Evolutionary conservation across 345 rosid genomes (phyloP).

Genomic region (Eucalyptus marginata): DNA sequence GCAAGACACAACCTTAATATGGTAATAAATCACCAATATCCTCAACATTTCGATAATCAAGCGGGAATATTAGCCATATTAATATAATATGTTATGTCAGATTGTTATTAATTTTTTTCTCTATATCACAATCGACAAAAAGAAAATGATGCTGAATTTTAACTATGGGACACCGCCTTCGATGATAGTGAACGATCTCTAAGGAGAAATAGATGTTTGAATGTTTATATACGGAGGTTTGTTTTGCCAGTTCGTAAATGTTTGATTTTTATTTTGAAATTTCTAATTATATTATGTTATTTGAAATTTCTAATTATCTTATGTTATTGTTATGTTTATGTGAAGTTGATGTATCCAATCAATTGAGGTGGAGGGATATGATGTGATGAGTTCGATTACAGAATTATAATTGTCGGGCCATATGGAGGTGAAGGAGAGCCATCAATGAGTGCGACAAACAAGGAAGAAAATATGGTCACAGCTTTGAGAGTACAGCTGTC

Average conservation of each 20-base stretch:
- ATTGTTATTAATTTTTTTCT: not conserved
- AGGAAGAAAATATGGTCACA: slow-evolving; percentile 22
- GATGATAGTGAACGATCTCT: not conserved
- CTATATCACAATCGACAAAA: not conserved
- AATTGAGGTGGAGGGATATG: not conserved
- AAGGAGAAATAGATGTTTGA: not conserved
- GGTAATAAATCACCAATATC: not conserved
- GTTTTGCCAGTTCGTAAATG: not conserved
- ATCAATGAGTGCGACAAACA: not conserved
- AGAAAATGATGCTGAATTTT: not conserved
- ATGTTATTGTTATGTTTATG: no score
- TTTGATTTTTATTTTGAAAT: no score
- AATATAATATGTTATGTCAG: not conserved
- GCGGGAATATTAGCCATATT: no score
- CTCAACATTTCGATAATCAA: not conserved
- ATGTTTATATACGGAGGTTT: not conserved
- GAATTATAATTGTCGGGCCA: not conserved
- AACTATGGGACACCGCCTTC: not conserved
- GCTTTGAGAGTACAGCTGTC: slow-evolving; percentile 31
- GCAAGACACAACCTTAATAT: not conserved
- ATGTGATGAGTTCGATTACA: not conserved
- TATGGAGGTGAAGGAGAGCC: not conserved
- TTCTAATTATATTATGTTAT: no score
- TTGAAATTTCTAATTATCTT: no score
- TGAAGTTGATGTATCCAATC: not conserved